Evolutionary conservation across 805 yeast species (phyloP), one percentile per base, ranked within the genome.

Genomic region (Sugiyamaella chiloensis): DNA sequence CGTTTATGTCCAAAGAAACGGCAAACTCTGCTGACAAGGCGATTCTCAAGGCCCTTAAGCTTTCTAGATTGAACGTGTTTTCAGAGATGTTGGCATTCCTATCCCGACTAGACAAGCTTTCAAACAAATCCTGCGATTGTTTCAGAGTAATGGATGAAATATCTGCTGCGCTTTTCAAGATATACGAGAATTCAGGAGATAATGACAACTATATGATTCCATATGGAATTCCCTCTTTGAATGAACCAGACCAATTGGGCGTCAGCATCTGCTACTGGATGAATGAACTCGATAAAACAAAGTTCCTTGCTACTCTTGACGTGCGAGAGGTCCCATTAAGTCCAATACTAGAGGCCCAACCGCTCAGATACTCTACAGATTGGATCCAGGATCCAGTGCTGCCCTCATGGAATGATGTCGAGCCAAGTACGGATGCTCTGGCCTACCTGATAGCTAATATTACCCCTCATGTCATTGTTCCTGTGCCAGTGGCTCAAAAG

Each of bases 21-120:
- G 37, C 6, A 5, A 29, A 53, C 21, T 42, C 53, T 1, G 52
- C 57, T 5, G 60, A 60, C 27, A 50, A 42, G 19, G 58, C 59
- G 9, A 45, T 68, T 11, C 48, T 65, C 17, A 40, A 42, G 5
- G 50, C 65, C 14, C 53, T 68, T 21, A 50, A 50, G 17, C 49
- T 48, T n/a, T 64, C 67, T 8, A 56, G 67, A 11, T 61, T 68
- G 4, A 65, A 65, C 50, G 44, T 45, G 32, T 68, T 68, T 45
- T 59, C 64, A 2, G 44, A 51, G 7, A 63, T 63, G 34, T 49
- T 68, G n/a, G 55, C 55, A 26, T 59, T 62, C 36, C 50, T 68
- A 11, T 58, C 69, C 17, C 52, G 64, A 6, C 58, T 64, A 40
- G 73, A 68, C 51, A 59, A 63, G 14, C 57, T 62, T 31, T 59